Evolutionary conservation across 345 rosid species (phyloP).

Genomic region (Arabidopsis suecica): DNA sequence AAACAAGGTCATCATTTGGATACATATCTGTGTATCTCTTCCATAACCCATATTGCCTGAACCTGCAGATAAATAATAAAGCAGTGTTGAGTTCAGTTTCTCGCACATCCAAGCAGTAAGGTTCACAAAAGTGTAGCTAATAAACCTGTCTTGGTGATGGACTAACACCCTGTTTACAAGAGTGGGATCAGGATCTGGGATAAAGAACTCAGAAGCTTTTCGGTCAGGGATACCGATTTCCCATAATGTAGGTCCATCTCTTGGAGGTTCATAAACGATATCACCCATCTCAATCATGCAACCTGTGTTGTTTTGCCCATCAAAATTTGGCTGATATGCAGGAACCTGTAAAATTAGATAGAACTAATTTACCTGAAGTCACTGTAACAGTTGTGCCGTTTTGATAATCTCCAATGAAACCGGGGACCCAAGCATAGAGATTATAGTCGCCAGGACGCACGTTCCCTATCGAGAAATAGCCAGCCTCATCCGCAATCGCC

Average conservation of each 20-base stretch:
- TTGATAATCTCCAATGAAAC: conserved; percentile 86
- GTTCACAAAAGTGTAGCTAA: conserved; percentile 22
- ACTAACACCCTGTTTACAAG: conserved; percentile 56
- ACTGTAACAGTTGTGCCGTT: conserved; percentile 53
- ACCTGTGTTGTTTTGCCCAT: conserved; percentile 40
- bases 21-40: conserved; percentile 77
- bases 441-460: conserved; percentile 68
- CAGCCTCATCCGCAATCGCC: conserved; percentile 65
- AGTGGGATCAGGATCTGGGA: conserved; percentile 81
- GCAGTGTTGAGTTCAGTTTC: conserved; percentile 1
- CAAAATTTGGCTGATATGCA: conserved; percentile 18
- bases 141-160: conserved; percentile 64
- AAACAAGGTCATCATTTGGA: conserved; percentile 81
- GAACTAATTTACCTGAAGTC: conserved; percentile 54
- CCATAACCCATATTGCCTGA: conserved; percentile 98
- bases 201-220: conserved; percentile 79
- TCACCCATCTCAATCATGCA: conserved; percentile 70
- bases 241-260: conserved; percentile 95
- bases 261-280: conserved; percentile 76
- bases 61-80: conserved; percentile 53
- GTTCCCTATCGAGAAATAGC: conserved; percentile 66
- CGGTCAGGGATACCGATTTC: conserved; percentile 95
- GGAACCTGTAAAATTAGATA: conserved; percentile 8
- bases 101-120: conserved; percentile 14
- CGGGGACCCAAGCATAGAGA: conserved; percentile 85